A percentile compares a stretch with the other conserved stretches of the same genome.
Conservation (phyloP, 1,284 basidiomycete genomes). For the Leccinum ponderosum region DNA sequence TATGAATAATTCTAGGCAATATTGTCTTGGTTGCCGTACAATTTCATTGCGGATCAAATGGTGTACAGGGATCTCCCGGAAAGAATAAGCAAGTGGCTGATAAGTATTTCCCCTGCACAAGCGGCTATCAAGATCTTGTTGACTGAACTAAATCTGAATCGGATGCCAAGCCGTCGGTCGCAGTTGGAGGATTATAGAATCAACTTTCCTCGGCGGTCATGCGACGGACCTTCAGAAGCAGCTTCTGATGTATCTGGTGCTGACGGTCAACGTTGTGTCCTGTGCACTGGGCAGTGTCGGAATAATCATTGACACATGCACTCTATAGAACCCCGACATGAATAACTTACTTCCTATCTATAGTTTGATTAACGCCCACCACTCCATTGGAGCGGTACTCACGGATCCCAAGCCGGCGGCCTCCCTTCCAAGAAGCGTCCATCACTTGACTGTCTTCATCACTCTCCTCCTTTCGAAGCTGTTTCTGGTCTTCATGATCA, state of each 20-base stretch:
- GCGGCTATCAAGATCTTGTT: background rate
- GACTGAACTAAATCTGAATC: background rate
- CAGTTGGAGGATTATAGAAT: background rate
- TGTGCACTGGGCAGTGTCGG: background rate
- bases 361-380: background rate
- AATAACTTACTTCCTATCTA: constrained; percentile 44
- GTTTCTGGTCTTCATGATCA: constrained; percentile 36
- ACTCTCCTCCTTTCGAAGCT: constrained; percentile 44
- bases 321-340: constrained; percentile 55
- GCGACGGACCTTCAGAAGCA: constrained; percentile 1
- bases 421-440: constrained; percentile 49
- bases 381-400: background rate
- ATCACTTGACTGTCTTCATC: constrained; percentile 57
- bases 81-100: background rate
- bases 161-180: background rate
- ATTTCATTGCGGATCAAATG: constrained; percentile 3
- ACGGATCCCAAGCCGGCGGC: constrained; percentile 62
- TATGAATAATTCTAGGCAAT: background rate
- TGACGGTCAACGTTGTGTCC: background rate
- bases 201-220: background rate
- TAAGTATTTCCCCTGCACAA: background rate
- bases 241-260: constrained; percentile 28
- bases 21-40: background rate
- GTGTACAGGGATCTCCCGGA: constrained; percentile 2
- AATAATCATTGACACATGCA: constrained; percentile 48